Conservation (phyloP, 2,329 filamentous ascomycete species). For the Pseudogymnoascus sp. region DNA sequence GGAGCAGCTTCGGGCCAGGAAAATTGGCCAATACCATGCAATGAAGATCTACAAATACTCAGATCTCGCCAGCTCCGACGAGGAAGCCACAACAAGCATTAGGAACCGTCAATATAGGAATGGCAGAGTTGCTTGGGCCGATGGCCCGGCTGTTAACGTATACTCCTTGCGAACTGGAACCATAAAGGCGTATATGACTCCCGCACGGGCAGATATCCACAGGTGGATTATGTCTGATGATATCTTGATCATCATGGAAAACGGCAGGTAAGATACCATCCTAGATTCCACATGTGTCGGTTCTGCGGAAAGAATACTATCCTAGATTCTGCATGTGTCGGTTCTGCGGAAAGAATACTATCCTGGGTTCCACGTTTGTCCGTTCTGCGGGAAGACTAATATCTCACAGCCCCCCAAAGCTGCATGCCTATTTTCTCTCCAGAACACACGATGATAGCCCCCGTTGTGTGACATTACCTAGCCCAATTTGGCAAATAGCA, state of each 20-base stretch:
- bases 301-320: background rate
- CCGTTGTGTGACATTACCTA: background rate
- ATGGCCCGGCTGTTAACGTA: background rate
- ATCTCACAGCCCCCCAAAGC: background rate
- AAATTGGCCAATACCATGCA: conserved; percentile 2
- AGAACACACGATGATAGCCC: background rate
- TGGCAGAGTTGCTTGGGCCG: conserved; percentile 10
- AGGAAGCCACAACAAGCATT: background rate
- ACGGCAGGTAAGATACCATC: background rate
- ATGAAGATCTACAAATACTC: conserved; percentile 12
- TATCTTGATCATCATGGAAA: background rate
- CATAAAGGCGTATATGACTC: conserved; percentile 5
- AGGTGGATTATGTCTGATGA: conserved; percentile 3
- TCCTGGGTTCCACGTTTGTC: background rate
- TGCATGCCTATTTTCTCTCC: conserved; percentile 3
- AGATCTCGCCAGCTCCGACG: background rate
- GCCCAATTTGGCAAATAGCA: background rate
- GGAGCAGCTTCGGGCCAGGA: conserved; percentile 3
- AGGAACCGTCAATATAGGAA: background rate
- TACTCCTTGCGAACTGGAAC: background rate
- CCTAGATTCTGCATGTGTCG: background rate
- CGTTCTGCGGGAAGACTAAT: background rate
- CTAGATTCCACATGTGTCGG: too few species aligned
- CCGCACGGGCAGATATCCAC: background rate
- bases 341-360: background rate